These are phyloP conservation scores for Alternaria ventricosa DNA, from an alignment of 2,329 filamentous ascomycete genomes.

Conservation along the genomic window DNA sequence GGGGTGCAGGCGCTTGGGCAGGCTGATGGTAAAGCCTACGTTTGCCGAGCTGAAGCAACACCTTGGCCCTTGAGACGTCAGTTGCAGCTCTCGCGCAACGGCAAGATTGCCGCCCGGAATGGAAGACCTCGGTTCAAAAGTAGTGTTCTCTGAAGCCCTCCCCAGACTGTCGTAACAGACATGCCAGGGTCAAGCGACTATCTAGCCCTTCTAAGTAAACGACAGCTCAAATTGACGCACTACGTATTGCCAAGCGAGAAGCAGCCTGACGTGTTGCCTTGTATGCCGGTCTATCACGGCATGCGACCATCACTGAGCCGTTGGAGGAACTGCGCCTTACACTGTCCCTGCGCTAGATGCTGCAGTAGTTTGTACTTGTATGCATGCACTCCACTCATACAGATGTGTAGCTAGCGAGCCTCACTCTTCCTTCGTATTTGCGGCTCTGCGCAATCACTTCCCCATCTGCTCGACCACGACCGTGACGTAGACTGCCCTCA, in stretches of 20 bases:
- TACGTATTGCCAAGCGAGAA: conserved; percentile 24
- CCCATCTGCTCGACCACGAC: background rate
- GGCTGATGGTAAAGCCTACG: conserved; percentile 13
- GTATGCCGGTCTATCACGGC: conserved; percentile 28
- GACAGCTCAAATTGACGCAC: conserved; percentile 9
- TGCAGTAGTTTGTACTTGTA: conserved; percentile 3
- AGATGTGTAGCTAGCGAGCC: conserved; percentile 19
- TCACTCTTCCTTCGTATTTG: conserved; percentile 18
- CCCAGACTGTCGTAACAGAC: background rate
- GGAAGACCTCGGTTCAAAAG: conserved; percentile 11
- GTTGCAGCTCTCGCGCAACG: background rate
- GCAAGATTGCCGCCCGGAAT: background rate
- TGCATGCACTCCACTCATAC: conserved; percentile 1
- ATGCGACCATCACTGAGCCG: conserved; percentile 21
- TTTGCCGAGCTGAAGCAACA: conserved; percentile 14
- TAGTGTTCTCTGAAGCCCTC: conserved; percentile 6
- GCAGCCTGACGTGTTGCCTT: conserved; percentile 31
- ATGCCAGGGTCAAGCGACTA: conserved; percentile 11
- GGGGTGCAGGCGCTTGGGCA: background rate
- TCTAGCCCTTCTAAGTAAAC: conserved; percentile 8
- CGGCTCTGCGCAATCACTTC: conserved; percentile 16
- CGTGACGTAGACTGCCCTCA: background rate
- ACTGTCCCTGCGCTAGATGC: conserved; percentile 18
- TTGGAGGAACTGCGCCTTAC: conserved; percentile 29
- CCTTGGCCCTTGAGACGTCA: conserved; percentile 2